Base-by-base conservation (phyloP, 352 stramenopile genomes). In the Phytophthora cactorum region DNA sequence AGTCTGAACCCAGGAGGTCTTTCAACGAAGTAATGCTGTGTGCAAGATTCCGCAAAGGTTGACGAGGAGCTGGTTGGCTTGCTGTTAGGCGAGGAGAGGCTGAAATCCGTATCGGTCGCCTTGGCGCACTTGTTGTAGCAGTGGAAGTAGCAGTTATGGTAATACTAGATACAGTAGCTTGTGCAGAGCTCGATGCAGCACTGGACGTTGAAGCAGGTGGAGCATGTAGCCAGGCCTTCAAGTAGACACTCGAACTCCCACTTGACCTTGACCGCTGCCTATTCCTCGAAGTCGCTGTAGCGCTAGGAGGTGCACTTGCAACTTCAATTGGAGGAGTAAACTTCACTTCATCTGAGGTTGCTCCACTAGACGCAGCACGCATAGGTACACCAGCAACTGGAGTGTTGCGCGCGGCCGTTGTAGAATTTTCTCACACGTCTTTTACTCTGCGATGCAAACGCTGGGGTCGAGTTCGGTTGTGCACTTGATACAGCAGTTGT, bases 1-100 rank as follows among this genome's bases (percentile, higher is more conserved):
- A 69, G 28, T 69, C 61, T 28, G 62, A 69, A 28, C 62, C 62
- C 14, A 69, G 8, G 2, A 69, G 62, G 14, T 69, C 62, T 58
- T 52, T 4, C 10, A 69, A 29, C 2, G 62, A 53, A 15, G 36
- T 69, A 5, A 64, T 51, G 29, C 46, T 57, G 36, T 56, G 55
- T 2, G 62, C 62, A 53, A 64, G 47, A 27, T 8, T 32, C 17
- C 53, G 60, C 49, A 69, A 43, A 15, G 61, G 47, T 51, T 69
- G 44, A 10, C 61, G 61, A 52, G 53, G 61, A 12, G 53, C 53
- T 22, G 61, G 53, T 6, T 69, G 53, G 28, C 62, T 69, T 27
- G 38, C 29, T 69, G 54, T 46, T 15, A 64, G 29, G 0, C 45
- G 62, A 38, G 39, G 53, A 52, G 45, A 64, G 15, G 62, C 53